Percentiles rank a stretch among this genome's conserved stretches.
Evolutionary conservation across 2,329 filamentous ascomycete genomes (phyloP).

Genomic region (Talaromyces sp.): DNA sequence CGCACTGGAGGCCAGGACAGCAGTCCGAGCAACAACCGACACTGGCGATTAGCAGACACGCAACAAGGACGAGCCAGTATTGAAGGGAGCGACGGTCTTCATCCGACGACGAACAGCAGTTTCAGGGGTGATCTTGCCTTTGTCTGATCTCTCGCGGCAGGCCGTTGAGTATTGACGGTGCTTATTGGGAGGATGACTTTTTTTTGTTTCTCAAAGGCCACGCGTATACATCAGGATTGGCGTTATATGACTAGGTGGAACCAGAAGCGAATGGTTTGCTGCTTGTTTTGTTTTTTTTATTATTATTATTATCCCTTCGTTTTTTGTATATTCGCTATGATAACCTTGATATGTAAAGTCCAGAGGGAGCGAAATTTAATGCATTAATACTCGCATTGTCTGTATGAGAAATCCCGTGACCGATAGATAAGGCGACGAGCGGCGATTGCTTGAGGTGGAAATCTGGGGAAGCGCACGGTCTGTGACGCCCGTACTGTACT

Average conservation of each 20-base stretch:
- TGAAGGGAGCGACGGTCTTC: constrained; percentile 13
- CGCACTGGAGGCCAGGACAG: constrained; percentile 17
- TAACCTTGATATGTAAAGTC: background rate
- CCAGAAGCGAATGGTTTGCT: background rate
- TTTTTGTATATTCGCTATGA: background rate
- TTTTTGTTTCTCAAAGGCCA: background rate
- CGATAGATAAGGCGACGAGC: background rate
- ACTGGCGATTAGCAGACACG: constrained; percentile 15
- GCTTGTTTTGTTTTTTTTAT: background rate
- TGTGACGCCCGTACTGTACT: background rate
- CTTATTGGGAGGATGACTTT: background rate
- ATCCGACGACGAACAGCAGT: constrained; percentile 18
- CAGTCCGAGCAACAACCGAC: constrained; percentile 11
- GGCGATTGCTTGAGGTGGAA: background rate
- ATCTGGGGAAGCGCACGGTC: background rate
- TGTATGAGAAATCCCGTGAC: background rate
- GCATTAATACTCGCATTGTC: background rate
- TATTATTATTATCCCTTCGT: background rate
- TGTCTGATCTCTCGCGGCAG: constrained; percentile 16
- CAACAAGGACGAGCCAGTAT: constrained; percentile 15
- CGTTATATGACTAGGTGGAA: background rate
- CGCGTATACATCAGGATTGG: background rate
- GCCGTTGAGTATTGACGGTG: background rate
- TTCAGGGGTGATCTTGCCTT: constrained; percentile 25
- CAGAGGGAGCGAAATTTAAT: background rate